These are phyloP conservation scores for Zymoseptoria pseudotritici DNA, from an alignment of 2,329 filamentous ascomycete species.

Conservation along the genomic window DNA sequence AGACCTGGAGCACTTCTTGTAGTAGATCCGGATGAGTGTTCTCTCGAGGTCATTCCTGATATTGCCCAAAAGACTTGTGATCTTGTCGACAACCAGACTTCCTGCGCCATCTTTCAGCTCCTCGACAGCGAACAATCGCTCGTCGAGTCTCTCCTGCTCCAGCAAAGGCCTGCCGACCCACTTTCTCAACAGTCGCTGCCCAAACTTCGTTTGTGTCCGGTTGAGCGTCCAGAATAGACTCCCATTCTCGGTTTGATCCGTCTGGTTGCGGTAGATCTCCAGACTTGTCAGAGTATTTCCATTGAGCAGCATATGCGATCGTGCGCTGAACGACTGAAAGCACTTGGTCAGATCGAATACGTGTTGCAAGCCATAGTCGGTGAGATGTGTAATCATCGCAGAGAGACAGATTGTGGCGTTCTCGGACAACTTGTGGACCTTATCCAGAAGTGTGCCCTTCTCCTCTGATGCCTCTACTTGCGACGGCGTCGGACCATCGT, in stretches of 20 bases:
- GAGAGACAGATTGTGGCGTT: conserved; percentile 86
- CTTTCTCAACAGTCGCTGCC: conserved; percentile 78
- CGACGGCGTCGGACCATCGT: conserved; percentile 28
- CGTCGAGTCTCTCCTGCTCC: conserved; percentile 65
- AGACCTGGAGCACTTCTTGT: conserved; percentile 85
- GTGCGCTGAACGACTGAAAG: conserved; percentile 89
- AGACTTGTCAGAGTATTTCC: conserved; percentile 90
- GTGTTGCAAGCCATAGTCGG: conserved; percentile 87
- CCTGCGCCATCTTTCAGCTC: conserved; percentile 68
- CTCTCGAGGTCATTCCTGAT: conserved; percentile 82
- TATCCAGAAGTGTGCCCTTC: conserved; percentile 63
- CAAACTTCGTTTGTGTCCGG: conserved; percentile 83
- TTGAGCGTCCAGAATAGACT: conserved; percentile 95
- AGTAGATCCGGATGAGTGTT: conserved; percentile 90
- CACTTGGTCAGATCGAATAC: conserved; percentile 95
- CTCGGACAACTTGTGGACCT: conserved; percentile 76
- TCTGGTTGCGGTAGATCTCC: conserved; percentile 92
- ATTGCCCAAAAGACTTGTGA: conserved; percentile 63
- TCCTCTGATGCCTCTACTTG: conserved; percentile 37
- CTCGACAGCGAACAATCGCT: conserved; percentile 74
- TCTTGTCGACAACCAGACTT: conserved; percentile 60
- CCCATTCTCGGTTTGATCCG: conserved; percentile 74
- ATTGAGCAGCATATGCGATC: conserved; percentile 92
- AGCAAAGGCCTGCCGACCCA: conserved; percentile 91
- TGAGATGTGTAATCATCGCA: conserved; percentile 89